phyloP scores from a whole-genome alignment of 164 flowering plant genomes.

The Liquidambar formosana region DNA sequence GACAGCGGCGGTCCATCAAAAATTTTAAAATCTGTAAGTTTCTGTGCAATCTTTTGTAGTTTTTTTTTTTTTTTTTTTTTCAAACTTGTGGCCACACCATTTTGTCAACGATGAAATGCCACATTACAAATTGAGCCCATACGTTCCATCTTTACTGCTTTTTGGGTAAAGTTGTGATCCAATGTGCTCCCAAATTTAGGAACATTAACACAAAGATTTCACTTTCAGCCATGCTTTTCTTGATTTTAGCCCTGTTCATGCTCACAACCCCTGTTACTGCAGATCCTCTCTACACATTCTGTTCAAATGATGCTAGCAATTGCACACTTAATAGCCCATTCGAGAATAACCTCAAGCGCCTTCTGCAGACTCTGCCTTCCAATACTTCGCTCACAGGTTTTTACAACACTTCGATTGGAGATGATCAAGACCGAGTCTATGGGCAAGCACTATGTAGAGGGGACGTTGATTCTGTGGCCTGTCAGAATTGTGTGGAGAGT shows the following conservation, averaged over 20 bases:
- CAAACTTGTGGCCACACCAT: no score
- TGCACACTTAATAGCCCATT: conserved; percentile 18
- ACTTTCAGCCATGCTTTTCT: neutral
- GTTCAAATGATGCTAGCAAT: neutral
- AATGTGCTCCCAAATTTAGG: neutral
- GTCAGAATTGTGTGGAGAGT: conserved; percentile 19
- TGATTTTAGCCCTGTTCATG: neutral
- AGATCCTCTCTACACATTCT: conserved; percentile 5
- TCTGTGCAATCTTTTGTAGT: no score
- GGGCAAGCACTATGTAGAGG: conserved; percentile 39
- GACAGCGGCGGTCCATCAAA: no score
- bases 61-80: no score
- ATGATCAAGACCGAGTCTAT: conserved; percentile 18
- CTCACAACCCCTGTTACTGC: neutral
- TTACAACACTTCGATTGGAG: conserved; percentile 25
- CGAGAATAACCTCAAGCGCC: conserved; percentile 21
- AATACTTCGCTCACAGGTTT: conserved; percentile 18
- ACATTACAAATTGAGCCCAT: no score
- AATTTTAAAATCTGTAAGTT: no score
- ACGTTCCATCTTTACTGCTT: neutral
- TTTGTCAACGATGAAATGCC: no score
- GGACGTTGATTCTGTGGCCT: conserved; percentile 15
- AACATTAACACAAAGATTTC: no score
- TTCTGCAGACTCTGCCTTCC: conserved; percentile 26
- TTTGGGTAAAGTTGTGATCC: neutral